Base-by-base conservation (phyloP, 352 stramenopile species). In the Phytophthora hybrid region DNA sequence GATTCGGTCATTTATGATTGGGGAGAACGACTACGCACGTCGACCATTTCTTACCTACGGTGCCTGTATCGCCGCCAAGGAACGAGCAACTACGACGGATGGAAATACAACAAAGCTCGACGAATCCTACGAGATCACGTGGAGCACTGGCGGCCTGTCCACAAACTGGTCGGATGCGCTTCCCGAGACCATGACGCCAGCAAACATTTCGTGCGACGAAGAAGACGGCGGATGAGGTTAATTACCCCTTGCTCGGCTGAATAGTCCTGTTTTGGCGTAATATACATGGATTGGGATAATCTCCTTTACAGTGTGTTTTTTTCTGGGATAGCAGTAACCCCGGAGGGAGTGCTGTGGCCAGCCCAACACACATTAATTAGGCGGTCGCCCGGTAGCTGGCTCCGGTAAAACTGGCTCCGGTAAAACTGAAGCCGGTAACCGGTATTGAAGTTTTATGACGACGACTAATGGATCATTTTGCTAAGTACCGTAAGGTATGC, bases 1-100 rank as follows among this genome's bases (percentile, higher is more conserved):
- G 29, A 65, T 65, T n/a, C 54, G 55, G n/a, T 71, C 53, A 2
- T 57, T 57, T 19, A 70, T 69, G 52, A 34, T 70, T 4, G 63
- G 63, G 18, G n/a, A 34, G n/a, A 16, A 14, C 56, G 34, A 60
- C 51, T 68, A 61, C 49, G n/a, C 8, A 5, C 61, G 49, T 54
- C 61, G 49, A n/a, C 60, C 47, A 11, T 68, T 5, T 3, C 31
- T 65, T 18, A 44, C 26, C 23, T 56, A 13, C 47, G 31, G 5
- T 13, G 34, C 7, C n/a, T 59, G 60, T 19, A 21, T 11, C 23
- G 23, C 13, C 5, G 44, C 16, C 11, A 4, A 32, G 21, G 60
- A 66, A 26, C 60, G 10, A 29, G 14, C 31, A 23, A 14, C n/a
- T 13, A 53, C 7, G 5, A 13, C n/a, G n/a, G 19, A 26, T 21